Base-by-base conservation (phyloP, 495 filamentous ascomycete species). In the Tuber magnatum region DNA sequence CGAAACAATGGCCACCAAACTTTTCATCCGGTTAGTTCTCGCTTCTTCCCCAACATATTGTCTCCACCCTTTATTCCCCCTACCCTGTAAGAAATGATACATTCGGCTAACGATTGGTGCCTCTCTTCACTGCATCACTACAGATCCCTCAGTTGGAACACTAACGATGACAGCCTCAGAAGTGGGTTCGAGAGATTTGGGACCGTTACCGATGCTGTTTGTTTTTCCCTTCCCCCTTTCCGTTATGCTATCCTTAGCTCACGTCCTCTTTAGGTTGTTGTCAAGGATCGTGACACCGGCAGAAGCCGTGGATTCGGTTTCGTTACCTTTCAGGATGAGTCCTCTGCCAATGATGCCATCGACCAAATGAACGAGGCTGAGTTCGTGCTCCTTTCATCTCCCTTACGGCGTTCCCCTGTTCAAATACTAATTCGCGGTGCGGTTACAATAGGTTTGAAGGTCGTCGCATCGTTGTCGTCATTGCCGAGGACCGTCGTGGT, bases 271-370 rank as follows among this genome's bases (percentile, higher is more conserved):
- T 78, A 98, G 94, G 91, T 97, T 76, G 94, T 99, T 72, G 93
- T 97, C 79, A 97, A 97, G 86, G 95, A 99, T 83, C 94, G 93
- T 77, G 94, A 97, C 81, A 97, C 94, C 77, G 89, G 91, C 72
- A 93, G 95, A 82, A 97, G 93, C 86, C 93, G 95, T 83, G 95
- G 95, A 61, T 99, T 97, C 83, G 95, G 95, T 40, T 99, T 99
- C 82, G 93, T 99, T 61, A 91, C 92, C 75, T 99, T 87, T 72
- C 92, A 96, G 28, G 83, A 87, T 28, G 92, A 97, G 78, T 0
- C 1, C 0, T 12, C 9, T 2, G 94, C 94, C 43, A 89, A 95
- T 72, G 86, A 86, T 65, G 95, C 95, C 40, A 94, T 95, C 82
- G 81, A 83, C 51, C 84, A 83, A 40, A 97, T 97, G 95, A 94